These are phyloP conservation scores for Parsonsia alboflavescens DNA, from an alignment of 257 asterid species.

Conservation along the genomic window DNA sequence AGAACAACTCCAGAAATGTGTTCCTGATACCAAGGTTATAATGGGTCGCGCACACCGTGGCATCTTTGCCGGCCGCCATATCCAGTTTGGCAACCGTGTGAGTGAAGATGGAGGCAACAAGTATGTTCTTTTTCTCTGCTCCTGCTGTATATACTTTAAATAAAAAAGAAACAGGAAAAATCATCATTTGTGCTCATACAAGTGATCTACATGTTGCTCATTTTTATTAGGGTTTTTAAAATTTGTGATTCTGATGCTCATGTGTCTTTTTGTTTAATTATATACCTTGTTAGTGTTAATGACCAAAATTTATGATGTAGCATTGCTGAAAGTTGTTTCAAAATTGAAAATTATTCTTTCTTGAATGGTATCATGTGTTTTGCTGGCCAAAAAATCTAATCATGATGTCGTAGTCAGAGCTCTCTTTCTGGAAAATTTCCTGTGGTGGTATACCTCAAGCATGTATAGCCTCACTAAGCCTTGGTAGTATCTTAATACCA, in stretches of 20 bases:
- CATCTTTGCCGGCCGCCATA: constrained; percentile 82
- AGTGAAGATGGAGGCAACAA: constrained; percentile 95
- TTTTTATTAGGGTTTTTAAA: too few relatives aligned
- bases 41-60: constrained; percentile 98
- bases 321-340: too few relatives aligned
- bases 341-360: background rate
- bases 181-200: background rate
- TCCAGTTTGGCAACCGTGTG: constrained; percentile 83
- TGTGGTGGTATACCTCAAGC: too few relatives aligned
- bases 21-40: constrained; percentile 60
- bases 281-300: background rate
- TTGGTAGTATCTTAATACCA: too few relatives aligned
- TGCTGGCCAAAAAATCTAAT: background rate
- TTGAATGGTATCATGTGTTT: background rate
- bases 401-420: background rate
- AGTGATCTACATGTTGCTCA: too few relatives aligned
- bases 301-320: background rate
- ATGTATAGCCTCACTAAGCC: too few relatives aligned
- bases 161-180: background rate
- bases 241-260: too few relatives aligned
- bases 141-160: background rate
- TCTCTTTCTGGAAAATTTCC: too few relatives aligned
- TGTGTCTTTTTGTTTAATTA: background rate
- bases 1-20: constrained; percentile 49
- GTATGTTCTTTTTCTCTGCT: constrained; percentile 29